A percentile compares a stretch with the other conserved stretches of the same genome.
Conservation (phyloP, 805 yeast genomes). For the Candida oleophila region DNA sequence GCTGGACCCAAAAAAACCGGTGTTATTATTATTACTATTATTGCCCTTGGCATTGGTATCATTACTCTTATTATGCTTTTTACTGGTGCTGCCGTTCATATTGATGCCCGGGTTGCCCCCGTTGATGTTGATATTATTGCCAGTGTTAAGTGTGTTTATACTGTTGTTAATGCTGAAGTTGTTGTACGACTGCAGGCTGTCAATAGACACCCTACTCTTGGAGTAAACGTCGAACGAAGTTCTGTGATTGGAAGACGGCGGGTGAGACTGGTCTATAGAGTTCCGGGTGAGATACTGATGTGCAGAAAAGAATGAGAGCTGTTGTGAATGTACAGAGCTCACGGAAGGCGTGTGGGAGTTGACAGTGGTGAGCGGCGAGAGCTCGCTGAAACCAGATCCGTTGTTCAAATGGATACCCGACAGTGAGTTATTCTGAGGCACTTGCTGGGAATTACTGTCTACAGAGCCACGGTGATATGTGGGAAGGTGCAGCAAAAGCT, state of each 20-base stretch:
- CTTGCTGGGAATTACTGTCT: background rate
- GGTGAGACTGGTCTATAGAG: slow-evolving; percentile 35
- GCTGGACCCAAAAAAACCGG: background rate
- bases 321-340: slow-evolving; percentile 39
- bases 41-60: no score
- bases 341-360: slow-evolving; percentile 43
- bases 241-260: slow-evolving; percentile 34
- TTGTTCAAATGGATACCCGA: background rate
- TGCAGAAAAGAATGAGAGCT: slow-evolving; percentile 44
- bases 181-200: slow-evolving; percentile 18
- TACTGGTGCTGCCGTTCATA: background rate
- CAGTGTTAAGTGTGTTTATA: slow-evolving; percentile 11
- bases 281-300: slow-evolving; percentile 38
- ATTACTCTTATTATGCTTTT: background rate
- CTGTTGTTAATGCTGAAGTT: slow-evolving; percentile 10
- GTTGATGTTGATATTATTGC: slow-evolving; percentile 10
- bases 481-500: slow-evolving; percentile 4
- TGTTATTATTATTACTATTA: background rate
- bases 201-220: slow-evolving; percentile 28
- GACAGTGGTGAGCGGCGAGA: slow-evolving; percentile 44
- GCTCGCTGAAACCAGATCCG: slow-evolving; percentile 17
- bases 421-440: background rate
- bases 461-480: slow-evolving; percentile 4
- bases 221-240: slow-evolving; percentile 33
- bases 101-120: background rate